Evolutionary conservation across 139 green algal species (phyloP).

Genomic region (Chlorella sp.): DNA sequence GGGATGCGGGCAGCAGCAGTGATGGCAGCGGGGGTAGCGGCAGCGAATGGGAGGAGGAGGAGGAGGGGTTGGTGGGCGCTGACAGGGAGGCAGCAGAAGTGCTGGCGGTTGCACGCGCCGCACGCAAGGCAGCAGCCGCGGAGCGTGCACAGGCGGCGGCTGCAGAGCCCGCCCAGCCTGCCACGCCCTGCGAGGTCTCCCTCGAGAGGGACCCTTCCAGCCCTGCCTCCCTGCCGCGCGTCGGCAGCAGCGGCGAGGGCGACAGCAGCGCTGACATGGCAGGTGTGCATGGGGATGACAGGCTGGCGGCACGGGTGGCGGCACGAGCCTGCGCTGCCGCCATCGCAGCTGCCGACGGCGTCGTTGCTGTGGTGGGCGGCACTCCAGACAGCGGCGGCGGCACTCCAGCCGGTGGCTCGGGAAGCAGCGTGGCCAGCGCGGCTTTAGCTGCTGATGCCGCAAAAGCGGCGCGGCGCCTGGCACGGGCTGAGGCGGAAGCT

Average conservation of each 20-base stretch:
- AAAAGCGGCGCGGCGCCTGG: neutral
- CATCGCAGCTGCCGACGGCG: neutral
- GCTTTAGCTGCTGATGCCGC: neutral
- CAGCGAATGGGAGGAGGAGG: neutral
- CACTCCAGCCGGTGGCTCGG: neutral
- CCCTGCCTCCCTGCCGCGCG: neutral
- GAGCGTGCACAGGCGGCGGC: neutral
- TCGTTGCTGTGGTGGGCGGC: neutral
- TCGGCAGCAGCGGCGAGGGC: slow-evolving; percentile 1
- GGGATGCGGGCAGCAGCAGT: neutral
- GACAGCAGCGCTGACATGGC: neutral
- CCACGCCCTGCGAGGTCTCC: neutral
- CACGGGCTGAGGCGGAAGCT: slow-evolving; percentile 4
- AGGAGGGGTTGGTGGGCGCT: neutral
- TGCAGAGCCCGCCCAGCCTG: neutral
- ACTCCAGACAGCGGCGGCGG: neutral
- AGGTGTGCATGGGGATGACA: neutral
- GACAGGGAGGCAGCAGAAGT: slow-evolving; percentile 4
- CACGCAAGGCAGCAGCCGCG: neutral
- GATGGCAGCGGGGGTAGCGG: neutral
- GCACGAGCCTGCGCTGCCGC: neutral
- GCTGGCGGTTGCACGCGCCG: slow-evolving; percentile 8
- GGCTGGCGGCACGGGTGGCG: neutral
- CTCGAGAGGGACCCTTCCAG: neutral
- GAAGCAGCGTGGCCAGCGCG: neutral